Base-by-base conservation (phyloP, 352 stramenopile genomes). In the Hyaloperonospora brassicae region DNA sequence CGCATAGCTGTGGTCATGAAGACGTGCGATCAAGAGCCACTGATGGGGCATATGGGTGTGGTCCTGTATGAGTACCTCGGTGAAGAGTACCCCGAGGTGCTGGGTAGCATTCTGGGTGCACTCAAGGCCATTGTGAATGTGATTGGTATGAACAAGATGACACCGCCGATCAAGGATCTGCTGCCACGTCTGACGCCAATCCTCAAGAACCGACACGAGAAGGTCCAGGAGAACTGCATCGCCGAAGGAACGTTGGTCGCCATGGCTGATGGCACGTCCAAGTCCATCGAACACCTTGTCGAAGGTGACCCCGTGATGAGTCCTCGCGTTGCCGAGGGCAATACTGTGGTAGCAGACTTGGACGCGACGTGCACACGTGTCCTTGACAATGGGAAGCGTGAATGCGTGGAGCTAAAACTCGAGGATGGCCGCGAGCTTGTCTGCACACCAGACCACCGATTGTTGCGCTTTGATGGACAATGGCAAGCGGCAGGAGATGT, bases 101-200 rank as follows among this genome's bases (percentile, higher is more conserved):
- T 99, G 10, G 97, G 96, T 25, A 98, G 89, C 34, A 99, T 99
- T 59, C 81, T 99, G 23, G 95, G 95, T 52, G 97, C 95, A 2
- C 75, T 99, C 14, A 98, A 98, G 59, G 92, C 94, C 9, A 99
- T 99, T 58, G 97, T 99, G 14, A 99, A 98, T 67, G 96, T 99
- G 40, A 99, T 99, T 62, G 97, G 97, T 55, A 99, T 99, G 96
- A 98, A 85, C 31, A 98, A 98, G 63, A 99, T 99, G 95, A 98
- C 94, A 34, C 97, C 97, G 57, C 96, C 97, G 0, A 98, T 99
- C 70, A 96, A 97, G 60, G 97, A 99, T 57, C 66, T 99, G 34
- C 75, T 99, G n/a, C 97, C 97, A 21, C 89, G 97, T 22, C 67
- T 99, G 23, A 99, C 97, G 27, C 97, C 97, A 30, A 99, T 99